Conservation (phyloP, 495 filamentous ascomycete genomes). For the Penicillium diatomitis region DNA sequence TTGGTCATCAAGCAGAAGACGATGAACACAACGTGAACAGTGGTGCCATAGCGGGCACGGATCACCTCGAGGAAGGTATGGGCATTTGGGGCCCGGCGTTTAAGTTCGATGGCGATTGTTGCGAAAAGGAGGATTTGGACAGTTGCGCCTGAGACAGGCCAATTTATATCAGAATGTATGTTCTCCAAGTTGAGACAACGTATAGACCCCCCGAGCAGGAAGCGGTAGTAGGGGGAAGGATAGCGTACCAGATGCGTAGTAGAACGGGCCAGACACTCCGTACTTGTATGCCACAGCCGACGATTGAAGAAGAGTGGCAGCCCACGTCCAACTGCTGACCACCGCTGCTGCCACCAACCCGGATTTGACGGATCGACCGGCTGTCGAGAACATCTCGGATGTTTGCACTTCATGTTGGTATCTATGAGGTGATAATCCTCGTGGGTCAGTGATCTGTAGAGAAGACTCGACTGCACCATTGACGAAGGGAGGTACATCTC, state of each 20-base stretch:
- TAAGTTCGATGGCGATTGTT: slow-evolving; percentile 87
- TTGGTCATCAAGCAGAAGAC: slow-evolving; percentile 79
- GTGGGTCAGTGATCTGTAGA: not conserved
- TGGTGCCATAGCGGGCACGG: slow-evolving; percentile 48
- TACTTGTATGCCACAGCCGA: slow-evolving; percentile 86
- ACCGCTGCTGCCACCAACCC: slow-evolving; percentile 93
- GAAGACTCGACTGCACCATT: no score
- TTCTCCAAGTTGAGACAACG: no score
- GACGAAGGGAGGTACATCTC: no score
- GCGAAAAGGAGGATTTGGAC: slow-evolving; percentile 78
- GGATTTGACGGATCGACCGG: slow-evolving; percentile 87
- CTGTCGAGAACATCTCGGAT: slow-evolving; percentile 95
- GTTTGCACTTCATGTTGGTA: slow-evolving; percentile 95
- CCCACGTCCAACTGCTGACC: slow-evolving; percentile 92
- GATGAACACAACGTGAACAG: slow-evolving; percentile 66
- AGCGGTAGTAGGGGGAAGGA: no score
- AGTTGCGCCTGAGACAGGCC: slow-evolving; percentile 31
- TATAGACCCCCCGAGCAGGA: no score
- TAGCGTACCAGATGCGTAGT: slow-evolving; percentile 55
- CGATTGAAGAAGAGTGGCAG: slow-evolving; percentile 54
- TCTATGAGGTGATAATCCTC: slow-evolving; percentile 18
- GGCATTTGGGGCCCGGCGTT: slow-evolving; percentile 76
- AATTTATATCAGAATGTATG: no score
- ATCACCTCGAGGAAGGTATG: slow-evolving; percentile 82
- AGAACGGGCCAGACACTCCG: slow-evolving; percentile 88